phyloP scores from a whole-genome alignment of 495 filamentous ascomycete genomes.

The Neurospora hispaniola region DNA sequence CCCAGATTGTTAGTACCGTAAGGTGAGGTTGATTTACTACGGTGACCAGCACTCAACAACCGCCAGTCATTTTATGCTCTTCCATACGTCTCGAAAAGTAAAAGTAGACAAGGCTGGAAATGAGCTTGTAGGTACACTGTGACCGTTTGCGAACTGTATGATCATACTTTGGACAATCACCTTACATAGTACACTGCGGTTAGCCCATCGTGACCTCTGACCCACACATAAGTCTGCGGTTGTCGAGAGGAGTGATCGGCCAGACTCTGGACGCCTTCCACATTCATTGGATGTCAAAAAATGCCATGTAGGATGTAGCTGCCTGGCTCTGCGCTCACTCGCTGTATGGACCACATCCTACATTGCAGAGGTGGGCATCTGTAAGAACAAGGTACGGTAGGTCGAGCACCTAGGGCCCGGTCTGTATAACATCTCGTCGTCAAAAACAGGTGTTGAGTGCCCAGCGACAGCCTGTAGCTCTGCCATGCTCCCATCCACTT shows the following conservation, averaged over 20 bases:
- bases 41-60: neutral
- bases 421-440: neutral
- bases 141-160: neutral
- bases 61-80: neutral
- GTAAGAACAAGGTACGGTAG: neutral
- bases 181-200: too few relatives aligned
- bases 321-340: neutral
- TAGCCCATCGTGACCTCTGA: neutral
- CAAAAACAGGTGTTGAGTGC: neutral
- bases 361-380: neutral
- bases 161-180: neutral
- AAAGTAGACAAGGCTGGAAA: neutral
- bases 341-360: neutral
- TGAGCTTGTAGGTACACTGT: neutral
- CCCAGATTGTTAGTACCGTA: neutral
- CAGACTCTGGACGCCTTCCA: neutral
- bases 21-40: neutral
- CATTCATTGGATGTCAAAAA: neutral
- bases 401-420: neutral
- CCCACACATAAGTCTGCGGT: neutral
- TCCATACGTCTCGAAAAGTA: neutral
- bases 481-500: neutral
- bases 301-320: neutral
- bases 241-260: neutral
- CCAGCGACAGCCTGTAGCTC: neutral